phyloP scores from a whole-genome alignment of 2,329 filamentous ascomycete species.

The Monilinia laxa region DNA sequence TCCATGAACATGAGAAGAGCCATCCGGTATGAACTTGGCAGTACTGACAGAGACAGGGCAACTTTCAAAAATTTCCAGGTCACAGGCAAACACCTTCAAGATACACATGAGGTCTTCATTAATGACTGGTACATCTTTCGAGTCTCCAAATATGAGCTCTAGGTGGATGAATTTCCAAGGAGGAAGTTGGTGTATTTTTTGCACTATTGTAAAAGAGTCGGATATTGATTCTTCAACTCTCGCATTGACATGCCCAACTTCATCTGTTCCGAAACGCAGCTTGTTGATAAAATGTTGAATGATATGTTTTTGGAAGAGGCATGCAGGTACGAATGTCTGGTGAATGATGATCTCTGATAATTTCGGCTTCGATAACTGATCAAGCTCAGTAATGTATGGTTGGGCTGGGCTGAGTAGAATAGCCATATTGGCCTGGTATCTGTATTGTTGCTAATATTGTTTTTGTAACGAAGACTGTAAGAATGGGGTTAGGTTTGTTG shows the following conservation, averaged over 20 bases:
- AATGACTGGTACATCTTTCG: not conserved
- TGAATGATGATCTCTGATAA: conserved; percentile 9
- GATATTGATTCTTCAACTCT: not conserved
- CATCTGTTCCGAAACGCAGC: not conserved
- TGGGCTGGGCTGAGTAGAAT: not conserved
- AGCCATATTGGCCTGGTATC: not conserved
- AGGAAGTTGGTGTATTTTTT: not conserved
- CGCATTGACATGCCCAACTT: not conserved
- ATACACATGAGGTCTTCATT: not conserved
- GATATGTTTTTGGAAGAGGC: no score
- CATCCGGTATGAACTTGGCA: not conserved
- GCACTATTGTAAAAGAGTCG: not conserved
- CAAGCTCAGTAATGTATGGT: not conserved
- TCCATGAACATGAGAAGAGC: not conserved
- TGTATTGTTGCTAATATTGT: not conserved
- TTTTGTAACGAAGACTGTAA: not conserved
- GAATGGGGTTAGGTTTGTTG: not conserved
- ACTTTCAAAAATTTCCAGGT: not conserved
- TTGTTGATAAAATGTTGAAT: not conserved
- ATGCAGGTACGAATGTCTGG: not conserved
- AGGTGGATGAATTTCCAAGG: conserved; percentile 13
- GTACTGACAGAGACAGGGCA: conserved; percentile 5
- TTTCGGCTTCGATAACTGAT: not conserved
- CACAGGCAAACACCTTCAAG: not conserved
- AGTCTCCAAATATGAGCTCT: not conserved